These are phyloP conservation scores for Cercospora canescens DNA, from an alignment of 2,329 filamentous ascomycete genomes.

Conservation along the genomic window DNA sequence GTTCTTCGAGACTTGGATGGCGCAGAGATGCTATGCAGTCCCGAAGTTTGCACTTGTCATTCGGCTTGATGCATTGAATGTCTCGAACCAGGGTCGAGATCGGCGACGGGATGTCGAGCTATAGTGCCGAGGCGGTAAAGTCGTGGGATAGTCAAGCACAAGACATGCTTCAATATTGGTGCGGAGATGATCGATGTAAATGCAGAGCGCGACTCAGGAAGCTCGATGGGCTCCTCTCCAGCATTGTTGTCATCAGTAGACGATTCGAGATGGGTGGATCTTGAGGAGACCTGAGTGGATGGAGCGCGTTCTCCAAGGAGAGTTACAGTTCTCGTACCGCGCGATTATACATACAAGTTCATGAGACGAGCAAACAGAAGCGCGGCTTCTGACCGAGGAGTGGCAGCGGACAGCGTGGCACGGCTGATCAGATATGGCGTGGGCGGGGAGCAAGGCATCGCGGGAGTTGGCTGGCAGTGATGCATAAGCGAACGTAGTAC, in stretches of 20 bases:
- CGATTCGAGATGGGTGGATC: neutral
- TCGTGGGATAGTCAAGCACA: neutral
- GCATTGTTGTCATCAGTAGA: neutral
- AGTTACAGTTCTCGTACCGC: neutral
- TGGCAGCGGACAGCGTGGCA: neutral
- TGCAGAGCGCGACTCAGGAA: neutral
- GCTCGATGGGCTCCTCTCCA: neutral
- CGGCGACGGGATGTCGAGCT: neutral
- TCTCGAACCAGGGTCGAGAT: neutral
- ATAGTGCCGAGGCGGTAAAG: neutral
- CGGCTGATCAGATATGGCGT: neutral
- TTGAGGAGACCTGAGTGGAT: neutral
- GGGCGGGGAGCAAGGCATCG: neutral
- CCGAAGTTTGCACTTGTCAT: neutral
- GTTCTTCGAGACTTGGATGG: neutral
- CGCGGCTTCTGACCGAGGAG: neutral
- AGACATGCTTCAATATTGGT: too few relatives aligned
- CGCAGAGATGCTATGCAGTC: neutral
- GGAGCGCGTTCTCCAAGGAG: neutral
- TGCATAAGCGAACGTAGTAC: conserved; percentile 1
- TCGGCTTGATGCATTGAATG: neutral
- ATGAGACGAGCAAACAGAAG: neutral
- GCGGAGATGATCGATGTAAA: neutral
- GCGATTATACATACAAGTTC: neutral
- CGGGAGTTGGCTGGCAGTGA: neutral